Evolutionary conservation across 2,329 filamentous ascomycete genomes (phyloP).

Genomic region (Exophiala lecanii-corni): DNA sequence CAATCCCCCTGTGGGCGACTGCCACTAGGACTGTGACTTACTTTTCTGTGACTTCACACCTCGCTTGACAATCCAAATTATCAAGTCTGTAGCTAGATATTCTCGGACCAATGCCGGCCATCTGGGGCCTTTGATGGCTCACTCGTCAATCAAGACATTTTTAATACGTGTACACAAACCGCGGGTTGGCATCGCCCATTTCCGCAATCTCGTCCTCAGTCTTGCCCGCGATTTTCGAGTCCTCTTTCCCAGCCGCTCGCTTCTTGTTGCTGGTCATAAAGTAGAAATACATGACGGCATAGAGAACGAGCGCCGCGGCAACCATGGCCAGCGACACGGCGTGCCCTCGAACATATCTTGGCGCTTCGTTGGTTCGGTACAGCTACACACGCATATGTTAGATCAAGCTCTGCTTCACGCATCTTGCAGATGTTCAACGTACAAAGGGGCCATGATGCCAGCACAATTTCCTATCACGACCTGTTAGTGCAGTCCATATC

Average conservation of each 20-base stretch:
- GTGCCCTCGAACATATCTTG: conserved; percentile 59
- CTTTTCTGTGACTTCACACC: too few relatives aligned
- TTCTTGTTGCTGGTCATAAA: conserved; percentile 46
- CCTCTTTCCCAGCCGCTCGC: conserved; percentile 33
- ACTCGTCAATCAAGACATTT: too few relatives aligned
- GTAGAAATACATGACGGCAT: conserved; percentile 52
- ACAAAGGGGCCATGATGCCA: conserved; percentile 73
- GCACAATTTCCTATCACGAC: conserved; percentile 51
- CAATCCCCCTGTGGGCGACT: too few relatives aligned
- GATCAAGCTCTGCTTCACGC: neutral
- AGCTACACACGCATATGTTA: conserved; percentile 20
- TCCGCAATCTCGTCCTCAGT: conserved; percentile 40
- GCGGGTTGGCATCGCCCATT: conserved; percentile 40
- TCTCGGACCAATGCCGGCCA: too few relatives aligned
- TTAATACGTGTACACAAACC: conserved; percentile 35
- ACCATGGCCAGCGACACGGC: conserved; percentile 58
- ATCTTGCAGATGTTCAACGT: conserved; percentile 25
- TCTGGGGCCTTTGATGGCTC: too few relatives aligned
- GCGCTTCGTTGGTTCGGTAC: conserved; percentile 44
- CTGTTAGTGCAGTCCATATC: too few relatives aligned
- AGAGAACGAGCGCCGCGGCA: conserved; percentile 50
- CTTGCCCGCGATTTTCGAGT: conserved; percentile 36
- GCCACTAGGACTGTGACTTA: too few relatives aligned
- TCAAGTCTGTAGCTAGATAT: too few relatives aligned
- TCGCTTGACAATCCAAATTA: too few relatives aligned